Conservation (phyloP, 148 eudicot genomes). For the Chenopodium berlandieri region DNA sequence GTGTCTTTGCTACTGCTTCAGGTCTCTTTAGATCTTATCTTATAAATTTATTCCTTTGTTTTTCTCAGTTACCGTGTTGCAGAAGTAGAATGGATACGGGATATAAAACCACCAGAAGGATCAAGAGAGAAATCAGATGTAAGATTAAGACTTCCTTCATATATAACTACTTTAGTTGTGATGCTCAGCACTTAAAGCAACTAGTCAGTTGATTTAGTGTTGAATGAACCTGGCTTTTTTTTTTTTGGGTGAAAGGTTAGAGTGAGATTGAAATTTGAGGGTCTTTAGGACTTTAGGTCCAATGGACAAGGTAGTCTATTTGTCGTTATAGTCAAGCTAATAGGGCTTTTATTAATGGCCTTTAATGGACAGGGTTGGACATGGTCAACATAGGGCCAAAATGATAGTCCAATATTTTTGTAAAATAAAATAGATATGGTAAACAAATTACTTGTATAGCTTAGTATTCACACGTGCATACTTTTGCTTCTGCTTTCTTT, state of each 20-base stretch:
- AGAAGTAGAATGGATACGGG: constrained; percentile 79
- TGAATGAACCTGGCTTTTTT: neutral
- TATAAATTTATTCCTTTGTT: constrained; percentile 5
- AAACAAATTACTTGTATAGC: too few relatives aligned
- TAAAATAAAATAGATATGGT: too few relatives aligned
- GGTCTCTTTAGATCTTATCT: neutral
- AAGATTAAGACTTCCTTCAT: constrained; percentile 25
- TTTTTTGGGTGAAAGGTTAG: neutral
- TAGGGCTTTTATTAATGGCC: too few relatives aligned
- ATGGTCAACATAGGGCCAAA: too few relatives aligned
- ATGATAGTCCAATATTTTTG: too few relatives aligned
- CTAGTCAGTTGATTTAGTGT: neutral
- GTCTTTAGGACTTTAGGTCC: neutral
- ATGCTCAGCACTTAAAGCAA: neutral
- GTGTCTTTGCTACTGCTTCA: constrained; percentile 16
- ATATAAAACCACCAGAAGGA: constrained; percentile 62
- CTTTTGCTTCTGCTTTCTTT: too few relatives aligned
- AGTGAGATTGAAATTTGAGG: neutral
- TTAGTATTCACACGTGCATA: too few relatives aligned
- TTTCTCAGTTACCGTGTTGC: constrained; percentile 52
- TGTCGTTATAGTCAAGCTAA: too few relatives aligned
- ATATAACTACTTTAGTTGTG: neutral
- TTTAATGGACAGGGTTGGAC: too few relatives aligned
- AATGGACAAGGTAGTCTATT: too few relatives aligned
- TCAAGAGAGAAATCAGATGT: constrained; percentile 64